Conservation (phyloP, 257 asterid species). For the Capsicum pubescens region DNA sequence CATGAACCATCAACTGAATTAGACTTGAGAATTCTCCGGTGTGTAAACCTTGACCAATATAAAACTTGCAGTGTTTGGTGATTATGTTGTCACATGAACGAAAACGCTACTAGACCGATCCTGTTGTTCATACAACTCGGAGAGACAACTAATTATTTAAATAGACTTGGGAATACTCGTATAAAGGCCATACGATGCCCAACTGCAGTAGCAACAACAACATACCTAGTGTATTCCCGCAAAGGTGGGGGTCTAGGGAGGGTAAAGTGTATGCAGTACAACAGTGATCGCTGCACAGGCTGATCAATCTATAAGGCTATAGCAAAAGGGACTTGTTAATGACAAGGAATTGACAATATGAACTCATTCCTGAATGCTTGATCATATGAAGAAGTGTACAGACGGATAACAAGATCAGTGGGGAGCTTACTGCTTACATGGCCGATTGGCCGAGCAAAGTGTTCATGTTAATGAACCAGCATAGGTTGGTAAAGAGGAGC, state of each 20-base stretch:
- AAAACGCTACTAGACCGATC: not conserved
- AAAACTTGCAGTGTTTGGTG: not conserved
- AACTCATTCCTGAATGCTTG: not conserved
- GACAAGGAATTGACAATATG: too few species aligned
- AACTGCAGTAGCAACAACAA: too few species aligned
- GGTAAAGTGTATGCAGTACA: too few species aligned
- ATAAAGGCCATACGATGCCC: not conserved
- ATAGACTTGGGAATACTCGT: too few species aligned
- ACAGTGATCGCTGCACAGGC: not conserved
- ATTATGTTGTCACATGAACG: not conserved
- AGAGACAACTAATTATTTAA: too few species aligned
- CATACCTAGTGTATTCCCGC: too few species aligned
- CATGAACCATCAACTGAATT: not conserved
- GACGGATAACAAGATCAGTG: too few species aligned
- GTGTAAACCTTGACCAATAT: too few species aligned
- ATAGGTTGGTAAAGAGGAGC: not conserved
- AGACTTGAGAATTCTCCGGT: not conserved
- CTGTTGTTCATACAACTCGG: not conserved
- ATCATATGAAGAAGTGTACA: too few species aligned
- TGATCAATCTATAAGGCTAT: not conserved
- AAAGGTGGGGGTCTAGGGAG: too few species aligned
- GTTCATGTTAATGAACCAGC: conserved; percentile 1
- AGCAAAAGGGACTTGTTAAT: not conserved
- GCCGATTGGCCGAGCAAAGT: not conserved
- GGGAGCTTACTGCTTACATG: not conserved